phyloP scores from a whole-genome alignment of 78 protist genomes.

The Chrysochromulina tobinii region DNA sequence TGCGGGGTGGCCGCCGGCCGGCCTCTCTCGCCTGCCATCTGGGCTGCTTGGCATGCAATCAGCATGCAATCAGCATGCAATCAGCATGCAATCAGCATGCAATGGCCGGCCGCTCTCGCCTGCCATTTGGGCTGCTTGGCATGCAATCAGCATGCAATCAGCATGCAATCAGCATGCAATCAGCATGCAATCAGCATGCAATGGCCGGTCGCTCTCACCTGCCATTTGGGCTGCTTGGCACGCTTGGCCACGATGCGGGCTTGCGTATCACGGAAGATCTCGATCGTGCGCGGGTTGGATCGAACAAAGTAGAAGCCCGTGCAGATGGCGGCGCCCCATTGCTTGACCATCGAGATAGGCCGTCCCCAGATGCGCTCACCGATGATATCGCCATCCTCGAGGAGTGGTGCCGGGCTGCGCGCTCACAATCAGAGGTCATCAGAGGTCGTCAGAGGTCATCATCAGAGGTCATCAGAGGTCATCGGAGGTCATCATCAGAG shows the following conservation, averaged over 20 bases:
- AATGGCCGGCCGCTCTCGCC: background rate
- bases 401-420: background rate
- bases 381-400: background rate
- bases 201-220: background rate
- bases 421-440: no score
- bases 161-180: no score
- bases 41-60: background rate
- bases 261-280: background rate
- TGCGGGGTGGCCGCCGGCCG: no score
- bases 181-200: no score
- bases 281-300: background rate
- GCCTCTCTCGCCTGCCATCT: background rate
- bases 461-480: no score
- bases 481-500: no score
- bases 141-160: background rate
- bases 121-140: background rate
- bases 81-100: no score
- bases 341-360: background rate
- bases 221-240: background rate
- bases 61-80: no score
- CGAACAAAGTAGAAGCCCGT: slow-evolving; percentile 15
- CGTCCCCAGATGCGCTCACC: slow-evolving; percentile 30
- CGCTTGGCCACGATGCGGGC: background rate
- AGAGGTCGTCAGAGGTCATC: no score
- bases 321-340: slow-evolving; percentile 22